Evolutionary conservation across 305 asterid species (phyloP).

Genomic region (Fraxinus albicans): DNA sequence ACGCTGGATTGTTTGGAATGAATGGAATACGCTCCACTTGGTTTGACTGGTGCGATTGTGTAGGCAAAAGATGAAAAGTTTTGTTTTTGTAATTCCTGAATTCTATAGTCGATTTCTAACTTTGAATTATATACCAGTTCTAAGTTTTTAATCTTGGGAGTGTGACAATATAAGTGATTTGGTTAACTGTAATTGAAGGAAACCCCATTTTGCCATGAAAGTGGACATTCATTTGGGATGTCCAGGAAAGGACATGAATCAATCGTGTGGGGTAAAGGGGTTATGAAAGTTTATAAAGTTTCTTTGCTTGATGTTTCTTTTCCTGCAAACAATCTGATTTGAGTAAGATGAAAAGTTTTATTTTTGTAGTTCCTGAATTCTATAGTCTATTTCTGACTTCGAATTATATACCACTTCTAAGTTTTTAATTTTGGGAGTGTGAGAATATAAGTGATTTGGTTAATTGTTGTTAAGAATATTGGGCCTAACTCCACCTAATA

Average conservation of each 20-base stretch:
- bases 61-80: neutral
- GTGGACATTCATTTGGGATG: neutral
- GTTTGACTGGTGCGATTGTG: neutral
- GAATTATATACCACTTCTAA: neutral
- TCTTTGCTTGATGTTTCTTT: neutral
- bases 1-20: neutral
- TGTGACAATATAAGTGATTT: neutral
- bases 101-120: neutral
- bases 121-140: neutral
- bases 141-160: neutral
- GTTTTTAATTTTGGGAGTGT: neutral
- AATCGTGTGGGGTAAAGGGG: conserved; percentile 4
- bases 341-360: neutral
- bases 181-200: neutral
- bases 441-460: neutral
- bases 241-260: neutral
- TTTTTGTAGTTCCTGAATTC: neutral
- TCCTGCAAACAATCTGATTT: too few relatives aligned
- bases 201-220: neutral
- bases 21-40: neutral
- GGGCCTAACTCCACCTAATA: too few relatives aligned
- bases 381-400: neutral
- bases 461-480: too few relatives aligned
- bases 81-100: neutral
- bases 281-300: neutral